These are phyloP conservation scores for Plasmodium reichenowi DNA, from an alignment of 169 alveolate species.

Conservation along the genomic window DNA sequence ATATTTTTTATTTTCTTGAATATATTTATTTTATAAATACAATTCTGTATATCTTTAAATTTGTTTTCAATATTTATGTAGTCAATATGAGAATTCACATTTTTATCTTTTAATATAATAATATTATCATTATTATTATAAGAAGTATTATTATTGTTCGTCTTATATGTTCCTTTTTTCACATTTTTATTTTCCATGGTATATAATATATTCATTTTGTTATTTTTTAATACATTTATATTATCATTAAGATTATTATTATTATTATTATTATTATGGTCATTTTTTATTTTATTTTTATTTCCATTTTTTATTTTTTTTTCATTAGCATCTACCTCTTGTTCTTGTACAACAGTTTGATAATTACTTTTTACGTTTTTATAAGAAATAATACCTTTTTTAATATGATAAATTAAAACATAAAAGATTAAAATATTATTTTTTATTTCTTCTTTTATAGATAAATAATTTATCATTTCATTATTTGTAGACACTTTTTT, in stretches of 20 bases:
- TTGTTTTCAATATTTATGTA: constrained; percentile 21
- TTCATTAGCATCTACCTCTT: neutral
- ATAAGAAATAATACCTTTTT: neutral
- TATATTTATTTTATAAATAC: constrained; percentile 17
- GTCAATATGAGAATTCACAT: neutral
- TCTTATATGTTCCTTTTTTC: neutral
- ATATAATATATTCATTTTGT: neutral
- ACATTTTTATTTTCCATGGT: neutral
- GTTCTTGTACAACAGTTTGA: neutral
- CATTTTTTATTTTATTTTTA: neutral
- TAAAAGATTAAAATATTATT: constrained; percentile 45
- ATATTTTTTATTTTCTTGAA: constrained; percentile 53
- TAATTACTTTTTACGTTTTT: neutral
- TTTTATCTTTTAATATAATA: neutral
- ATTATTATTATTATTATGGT: neutral
- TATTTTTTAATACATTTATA: neutral
- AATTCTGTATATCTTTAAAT: constrained; percentile 9
- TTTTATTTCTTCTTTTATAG: constrained; percentile 48
- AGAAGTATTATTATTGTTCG: neutral
- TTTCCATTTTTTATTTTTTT: neutral
- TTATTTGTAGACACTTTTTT: constrained; percentile 5
- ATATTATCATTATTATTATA: neutral
- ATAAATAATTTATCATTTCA: constrained; percentile 38
- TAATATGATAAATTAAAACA: constrained; percentile 28
- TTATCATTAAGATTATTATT: neutral